Percentiles rank a stretch among this genome's conserved stretches.
These are phyloP conservation scores for Mesembryanthemum crystallinum DNA, from an alignment of 148 eudicot genomes.

Conservation along the genomic window DNA sequence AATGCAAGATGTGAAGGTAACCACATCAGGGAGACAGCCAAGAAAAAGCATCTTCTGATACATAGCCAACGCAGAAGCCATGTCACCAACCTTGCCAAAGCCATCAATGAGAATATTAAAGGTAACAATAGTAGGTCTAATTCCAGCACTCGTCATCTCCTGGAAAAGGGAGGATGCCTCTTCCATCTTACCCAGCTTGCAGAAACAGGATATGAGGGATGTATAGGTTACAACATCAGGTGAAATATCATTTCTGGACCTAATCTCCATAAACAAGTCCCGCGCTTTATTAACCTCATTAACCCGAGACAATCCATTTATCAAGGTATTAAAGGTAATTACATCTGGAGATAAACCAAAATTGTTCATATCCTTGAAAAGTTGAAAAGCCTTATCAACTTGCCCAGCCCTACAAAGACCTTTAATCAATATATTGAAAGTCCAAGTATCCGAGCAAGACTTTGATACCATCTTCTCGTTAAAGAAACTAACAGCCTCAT, in stretches of 20 bases:
- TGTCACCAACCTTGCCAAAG: constrained; percentile 66
- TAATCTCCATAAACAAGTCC: constrained; percentile 51
- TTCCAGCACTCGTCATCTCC: constrained; percentile 56
- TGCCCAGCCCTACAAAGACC: constrained; percentile 63
- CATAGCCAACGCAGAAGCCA: constrained; percentile 49
- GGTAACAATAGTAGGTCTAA: constrained; percentile 60
- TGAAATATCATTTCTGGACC: constrained; percentile 33
- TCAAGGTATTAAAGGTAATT: constrained; percentile 58
- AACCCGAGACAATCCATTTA: constrained; percentile 63
- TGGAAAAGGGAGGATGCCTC: constrained; percentile 50
- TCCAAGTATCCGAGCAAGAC: constrained; percentile 52
- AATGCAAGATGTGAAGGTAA: constrained; percentile 64
- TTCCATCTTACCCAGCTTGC: constrained; percentile 67
- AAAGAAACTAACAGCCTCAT: constrained; percentile 69
- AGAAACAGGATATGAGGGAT: constrained; percentile 63
- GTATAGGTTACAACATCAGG: constrained; percentile 83
- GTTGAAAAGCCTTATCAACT: constrained; percentile 50
- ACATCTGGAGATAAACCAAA: constrained; percentile 63
- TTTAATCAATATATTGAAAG: constrained; percentile 64
- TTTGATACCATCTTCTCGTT: constrained; percentile 38
- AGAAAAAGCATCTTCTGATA: constrained; percentile 55
- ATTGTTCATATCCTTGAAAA: constrained; percentile 51
- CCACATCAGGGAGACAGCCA: constrained; percentile 74
- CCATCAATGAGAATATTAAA: constrained; percentile 74
- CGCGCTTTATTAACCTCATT: constrained; percentile 50